These are phyloP conservation scores for Didymella sp. DNA, from an alignment of 2,329 filamentous ascomycete genomes.

Conservation along the genomic window DNA sequence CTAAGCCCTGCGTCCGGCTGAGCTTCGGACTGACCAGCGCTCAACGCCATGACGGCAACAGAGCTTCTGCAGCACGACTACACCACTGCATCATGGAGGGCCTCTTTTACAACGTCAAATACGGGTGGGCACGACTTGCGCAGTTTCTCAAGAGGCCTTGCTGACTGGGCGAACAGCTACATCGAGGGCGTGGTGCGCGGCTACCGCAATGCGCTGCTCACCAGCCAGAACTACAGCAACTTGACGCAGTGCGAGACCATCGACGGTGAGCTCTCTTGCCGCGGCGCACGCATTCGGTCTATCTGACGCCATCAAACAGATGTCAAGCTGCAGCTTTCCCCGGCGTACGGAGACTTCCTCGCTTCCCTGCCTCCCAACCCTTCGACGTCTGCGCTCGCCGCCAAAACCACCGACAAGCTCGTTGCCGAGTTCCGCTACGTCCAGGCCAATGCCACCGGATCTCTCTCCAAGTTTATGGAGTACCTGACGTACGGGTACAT, in stretches of 20 bases:
- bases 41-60: conserved; percentile 14
- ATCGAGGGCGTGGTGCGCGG: conserved; percentile 97
- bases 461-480: conserved; percentile 93
- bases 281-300: conserved; percentile 1
- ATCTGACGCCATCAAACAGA: conserved; percentile 62
- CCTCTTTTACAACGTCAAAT: conserved; percentile 92
- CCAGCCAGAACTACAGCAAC: conserved; percentile 89
- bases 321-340: conserved; percentile 95
- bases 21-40: background rate
- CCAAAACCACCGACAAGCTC: conserved; percentile 97
- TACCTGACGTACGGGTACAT: conserved; percentile 99
- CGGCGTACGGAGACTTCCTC: conserved; percentile 96
- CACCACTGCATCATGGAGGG: conserved; percentile 73
- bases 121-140: conserved; percentile 68
- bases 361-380: conserved; percentile 92
- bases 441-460: conserved; percentile 89
- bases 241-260: conserved; percentile 97
- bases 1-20: background rate
- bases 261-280: conserved; percentile 70
- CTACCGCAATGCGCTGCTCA: conserved; percentile 93
- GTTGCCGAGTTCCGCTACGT: conserved; percentile 97
- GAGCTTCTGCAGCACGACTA: conserved; percentile 6
- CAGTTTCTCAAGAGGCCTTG: background rate
- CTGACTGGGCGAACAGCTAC: conserved; percentile 66
- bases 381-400: conserved; percentile 91